Percentiles rank a stretch among this genome's conserved stretches.
These are phyloP conservation scores for Kregervanrija delftensis DNA, from an alignment of 805 yeast species.

Conservation along the genomic window DNA sequence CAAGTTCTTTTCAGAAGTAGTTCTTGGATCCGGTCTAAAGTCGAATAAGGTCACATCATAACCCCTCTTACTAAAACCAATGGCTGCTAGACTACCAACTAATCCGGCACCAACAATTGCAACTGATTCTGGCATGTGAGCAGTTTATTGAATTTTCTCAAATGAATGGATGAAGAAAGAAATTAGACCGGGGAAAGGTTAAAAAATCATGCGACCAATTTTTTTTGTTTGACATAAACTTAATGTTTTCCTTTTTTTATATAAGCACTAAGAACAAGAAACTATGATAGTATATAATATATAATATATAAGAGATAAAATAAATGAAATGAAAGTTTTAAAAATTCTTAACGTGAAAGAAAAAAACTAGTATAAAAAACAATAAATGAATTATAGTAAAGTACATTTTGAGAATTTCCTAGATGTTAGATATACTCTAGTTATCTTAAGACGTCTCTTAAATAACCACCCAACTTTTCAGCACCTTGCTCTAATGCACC, in stretches of 20 bases:
- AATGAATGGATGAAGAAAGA: background rate
- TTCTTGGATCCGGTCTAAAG: constrained; percentile 60
- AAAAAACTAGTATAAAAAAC: no score
- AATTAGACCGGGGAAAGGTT: background rate
- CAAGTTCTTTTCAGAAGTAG: constrained; percentile 23
- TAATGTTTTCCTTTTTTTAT: no score
- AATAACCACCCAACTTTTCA: constrained; percentile 71
- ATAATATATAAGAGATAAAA: no score
- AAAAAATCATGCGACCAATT: background rate
- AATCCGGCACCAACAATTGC: constrained; percentile 85
- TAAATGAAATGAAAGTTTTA: no score
- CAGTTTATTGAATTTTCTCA: background rate
- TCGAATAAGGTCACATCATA: constrained; percentile 69
- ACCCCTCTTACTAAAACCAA: constrained; percentile 72
- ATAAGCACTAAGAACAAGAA: no score
- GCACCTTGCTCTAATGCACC: constrained; percentile 95
- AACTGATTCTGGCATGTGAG: constrained; percentile 26
- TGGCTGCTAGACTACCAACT: constrained; percentile 79
- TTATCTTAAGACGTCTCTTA: constrained; percentile 74
- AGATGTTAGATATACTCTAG: constrained; percentile 7
- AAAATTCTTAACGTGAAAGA: no score
- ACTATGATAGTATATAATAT: no score
- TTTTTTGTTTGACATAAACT: background rate
- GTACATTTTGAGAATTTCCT: no score
- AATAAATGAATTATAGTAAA: no score